A percentile compares a stretch with the other conserved stretches of the same genome.
Evolutionary conservation across 2,329 filamentous ascomycete species (phyloP).

Genomic region (Pseudogymnoascus sp.): DNA sequence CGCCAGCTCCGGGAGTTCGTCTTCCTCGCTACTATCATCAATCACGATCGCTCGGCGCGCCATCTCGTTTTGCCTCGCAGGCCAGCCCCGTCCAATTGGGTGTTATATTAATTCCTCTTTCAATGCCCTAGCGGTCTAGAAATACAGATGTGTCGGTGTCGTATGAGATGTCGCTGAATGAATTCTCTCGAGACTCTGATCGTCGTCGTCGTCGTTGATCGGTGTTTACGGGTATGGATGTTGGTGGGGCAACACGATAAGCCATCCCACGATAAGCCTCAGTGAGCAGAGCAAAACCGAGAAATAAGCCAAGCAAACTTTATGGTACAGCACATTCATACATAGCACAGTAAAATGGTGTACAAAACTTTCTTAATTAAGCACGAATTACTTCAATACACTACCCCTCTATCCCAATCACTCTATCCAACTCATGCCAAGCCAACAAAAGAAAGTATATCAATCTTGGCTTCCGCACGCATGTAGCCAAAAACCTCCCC

Average conservation of each 20-base stretch:
- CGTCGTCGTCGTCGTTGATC: neutral
- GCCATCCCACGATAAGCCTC: neutral
- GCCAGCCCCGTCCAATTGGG: neutral
- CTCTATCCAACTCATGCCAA: neutral
- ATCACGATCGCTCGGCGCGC: neutral
- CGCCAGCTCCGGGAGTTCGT: slow-evolving; percentile 20
- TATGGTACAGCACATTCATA: neutral
- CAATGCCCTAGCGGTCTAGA: neutral
- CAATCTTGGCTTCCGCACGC: neutral
- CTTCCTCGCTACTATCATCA: slow-evolving; percentile 21
- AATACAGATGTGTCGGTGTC: neutral
- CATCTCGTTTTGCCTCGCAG: neutral
- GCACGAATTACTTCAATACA: neutral
- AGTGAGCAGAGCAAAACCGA: neutral
- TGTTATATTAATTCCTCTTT: neutral
- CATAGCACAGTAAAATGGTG: neutral
- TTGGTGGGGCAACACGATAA: neutral
- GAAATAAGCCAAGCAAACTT: neutral
- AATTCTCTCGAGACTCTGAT: neutral
- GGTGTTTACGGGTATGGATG: neutral
- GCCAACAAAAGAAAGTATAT: neutral
- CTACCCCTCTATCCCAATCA: neutral
- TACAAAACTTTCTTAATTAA: neutral
- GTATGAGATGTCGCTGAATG: neutral
- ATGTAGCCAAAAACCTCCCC: too few species aligned